Percentiles rank a stretch among this genome's conserved stretches.
phyloP scores from a whole-genome alignment of 108 stramenopile genomes.

The Skeletonema menzelii region DNA sequence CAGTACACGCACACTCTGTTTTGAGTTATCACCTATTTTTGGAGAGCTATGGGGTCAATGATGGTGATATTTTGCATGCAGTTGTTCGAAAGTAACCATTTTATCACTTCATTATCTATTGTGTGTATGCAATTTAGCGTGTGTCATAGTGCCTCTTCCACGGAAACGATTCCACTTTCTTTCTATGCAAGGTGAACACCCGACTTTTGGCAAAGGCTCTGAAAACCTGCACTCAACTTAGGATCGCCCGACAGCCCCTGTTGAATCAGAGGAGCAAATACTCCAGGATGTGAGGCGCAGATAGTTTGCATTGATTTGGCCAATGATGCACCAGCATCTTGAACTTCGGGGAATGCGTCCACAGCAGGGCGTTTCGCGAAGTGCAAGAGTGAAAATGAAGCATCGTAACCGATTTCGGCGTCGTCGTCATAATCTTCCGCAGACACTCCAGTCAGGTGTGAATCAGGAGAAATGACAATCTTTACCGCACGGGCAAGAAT shows the following conservation, averaged over 20 bases:
- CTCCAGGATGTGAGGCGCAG: slow-evolving; percentile 55
- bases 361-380: slow-evolving; percentile 61
- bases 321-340: slow-evolving; percentile 58
- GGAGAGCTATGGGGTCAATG: slow-evolving; percentile 20
- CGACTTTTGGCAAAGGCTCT: slow-evolving; percentile 54
- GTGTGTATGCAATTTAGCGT: not conserved
- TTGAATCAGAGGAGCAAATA: slow-evolving; percentile 65
- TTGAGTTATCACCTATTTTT: slow-evolving; percentile 44
- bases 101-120: not conserved
- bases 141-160: not conserved
- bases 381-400: slow-evolving; percentile 70
- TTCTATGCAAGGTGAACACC: slow-evolving; percentile 34
- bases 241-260: slow-evolving; percentile 58
- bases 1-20: not conserved
- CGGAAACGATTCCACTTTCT: not conserved
- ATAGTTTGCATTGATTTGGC: slow-evolving; percentile 50
- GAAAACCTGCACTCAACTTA: slow-evolving; percentile 63
- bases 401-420: slow-evolving; percentile 75
- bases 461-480: slow-evolving; percentile 55
- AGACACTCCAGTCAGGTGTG: slow-evolving; percentile 35
- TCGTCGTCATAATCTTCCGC: slow-evolving; percentile 49
- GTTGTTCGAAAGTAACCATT: slow-evolving; percentile 24
- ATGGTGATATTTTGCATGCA: slow-evolving; percentile 37
- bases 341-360: slow-evolving; percentile 74
- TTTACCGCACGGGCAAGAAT: slow-evolving; percentile 43